phyloP scores from a whole-genome alignment of 2,329 filamentous ascomycete species.

The Didymella sp. region DNA sequence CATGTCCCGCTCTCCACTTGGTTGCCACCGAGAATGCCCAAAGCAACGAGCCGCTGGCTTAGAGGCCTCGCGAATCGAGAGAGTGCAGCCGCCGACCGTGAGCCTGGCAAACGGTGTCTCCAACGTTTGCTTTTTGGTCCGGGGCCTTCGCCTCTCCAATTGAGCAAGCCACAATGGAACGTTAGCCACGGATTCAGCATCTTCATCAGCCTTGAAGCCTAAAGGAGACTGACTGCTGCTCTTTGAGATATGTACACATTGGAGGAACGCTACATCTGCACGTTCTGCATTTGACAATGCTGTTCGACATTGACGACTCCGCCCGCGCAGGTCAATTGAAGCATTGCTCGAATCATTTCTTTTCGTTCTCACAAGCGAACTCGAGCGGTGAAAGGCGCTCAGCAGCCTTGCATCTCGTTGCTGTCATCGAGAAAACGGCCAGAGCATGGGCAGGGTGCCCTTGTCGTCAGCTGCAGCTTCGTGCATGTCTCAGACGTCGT shows the following conservation, averaged over 20 bases:
- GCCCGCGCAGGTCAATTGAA: constrained; percentile 15
- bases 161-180: constrained; percentile 35
- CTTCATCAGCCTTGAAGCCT: constrained; percentile 22
- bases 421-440: constrained; percentile 20
- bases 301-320: constrained; percentile 31
- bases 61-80: constrained; percentile 24
- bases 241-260: constrained; percentile 16
- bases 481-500: constrained; percentile 21
- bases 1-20: constrained; percentile 15
- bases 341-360: constrained; percentile 25
- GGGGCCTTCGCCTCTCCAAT: constrained; percentile 1
- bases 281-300: constrained; percentile 35
- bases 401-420: constrained; percentile 26
- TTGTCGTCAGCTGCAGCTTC: constrained; percentile 9
- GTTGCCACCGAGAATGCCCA: constrained; percentile 22
- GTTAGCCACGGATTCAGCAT: constrained; percentile 29
- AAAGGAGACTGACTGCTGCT: constrained; percentile 18
- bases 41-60: constrained; percentile 27
- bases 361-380: constrained; percentile 24
- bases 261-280: constrained; percentile 25
- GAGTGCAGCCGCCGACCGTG: constrained; percentile 32
- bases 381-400: constrained; percentile 28
- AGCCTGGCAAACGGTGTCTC: constrained; percentile 33
- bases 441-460: constrained; percentile 21
- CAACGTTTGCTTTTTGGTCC: constrained; percentile 27